Evolutionary conservation across 2,329 filamentous ascomycete genomes (phyloP).

Genomic region (Apiospora rasikravindrae): DNA sequence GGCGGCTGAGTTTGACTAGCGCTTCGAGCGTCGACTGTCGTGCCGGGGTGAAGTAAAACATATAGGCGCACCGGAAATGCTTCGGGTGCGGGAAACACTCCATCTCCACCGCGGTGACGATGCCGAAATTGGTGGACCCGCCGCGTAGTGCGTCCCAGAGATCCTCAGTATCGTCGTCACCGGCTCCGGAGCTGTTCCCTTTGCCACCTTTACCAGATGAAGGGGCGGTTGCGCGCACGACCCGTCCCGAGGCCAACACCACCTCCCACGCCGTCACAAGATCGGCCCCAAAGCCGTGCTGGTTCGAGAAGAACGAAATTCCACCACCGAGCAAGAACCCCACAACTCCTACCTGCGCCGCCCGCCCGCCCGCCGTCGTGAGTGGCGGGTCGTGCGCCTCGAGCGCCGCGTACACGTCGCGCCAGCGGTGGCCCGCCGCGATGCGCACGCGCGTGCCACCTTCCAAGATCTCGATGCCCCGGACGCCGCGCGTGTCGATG

Average conservation of each 20-base stretch:
- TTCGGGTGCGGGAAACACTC: neutral
- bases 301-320: constrained; percentile 21
- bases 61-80: constrained; percentile 1
- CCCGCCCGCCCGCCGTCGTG: constrained; percentile 30
- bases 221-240: neutral
- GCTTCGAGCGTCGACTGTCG: neutral
- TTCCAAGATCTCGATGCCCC: constrained; percentile 29
- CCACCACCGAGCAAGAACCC: constrained; percentile 33
- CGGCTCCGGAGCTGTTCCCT: neutral
- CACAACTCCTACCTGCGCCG: constrained; percentile 28
- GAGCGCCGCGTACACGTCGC: constrained; percentile 28
- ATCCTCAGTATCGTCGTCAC: neutral
- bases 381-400: constrained; percentile 24
- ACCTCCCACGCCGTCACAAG: constrained; percentile 47
- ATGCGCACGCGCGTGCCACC: constrained; percentile 33
- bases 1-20: neutral
- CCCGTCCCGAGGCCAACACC: constrained; percentile 41
- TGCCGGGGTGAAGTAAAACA: neutral
- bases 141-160: constrained; percentile 2
- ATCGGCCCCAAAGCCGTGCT: constrained; percentile 49
- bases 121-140: constrained; percentile 9
- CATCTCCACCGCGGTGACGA: constrained; percentile 6
- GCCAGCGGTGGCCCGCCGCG: constrained; percentile 32
- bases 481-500: neutral
- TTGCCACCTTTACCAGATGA: neutral